These are phyloP conservation scores for Phytophthora crassamura DNA, from an alignment of 352 stramenopile species.

Conservation along the genomic window DNA sequence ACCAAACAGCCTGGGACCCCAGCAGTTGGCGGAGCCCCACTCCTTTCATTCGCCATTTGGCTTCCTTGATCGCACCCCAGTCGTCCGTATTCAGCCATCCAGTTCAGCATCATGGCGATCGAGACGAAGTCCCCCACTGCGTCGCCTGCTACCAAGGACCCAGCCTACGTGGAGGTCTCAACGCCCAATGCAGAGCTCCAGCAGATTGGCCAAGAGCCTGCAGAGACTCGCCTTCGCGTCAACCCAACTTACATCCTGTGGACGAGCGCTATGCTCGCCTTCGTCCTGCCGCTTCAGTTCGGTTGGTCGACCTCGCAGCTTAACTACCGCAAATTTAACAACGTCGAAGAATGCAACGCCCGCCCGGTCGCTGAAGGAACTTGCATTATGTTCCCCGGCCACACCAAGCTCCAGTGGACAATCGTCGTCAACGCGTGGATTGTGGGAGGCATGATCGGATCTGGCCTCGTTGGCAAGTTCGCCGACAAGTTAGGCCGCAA, in stretches of 20 bases:
- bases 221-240: constrained; percentile 2
- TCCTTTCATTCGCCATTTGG: constrained; percentile 20
- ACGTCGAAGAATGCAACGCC: constrained; percentile 38
- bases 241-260: constrained; percentile 48
- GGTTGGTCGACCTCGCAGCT: constrained; percentile 57
- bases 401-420: constrained; percentile 56
- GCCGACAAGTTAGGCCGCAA: constrained; percentile 51
- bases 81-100: not conserved
- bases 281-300: constrained; percentile 48
- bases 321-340: constrained; percentile 54
- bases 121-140: constrained; percentile 4
- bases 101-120: constrained; percentile 4
- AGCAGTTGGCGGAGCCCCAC: not conserved
- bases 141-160: constrained; percentile 10
- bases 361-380: constrained; percentile 36
- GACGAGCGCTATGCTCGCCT: constrained; percentile 38
- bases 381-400: constrained; percentile 55
- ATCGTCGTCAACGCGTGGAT: constrained; percentile 62
- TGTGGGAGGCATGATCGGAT: constrained; percentile 53
- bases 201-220: constrained; percentile 5
- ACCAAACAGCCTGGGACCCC: constrained; percentile 8
- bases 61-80: constrained; percentile 6
- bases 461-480: constrained; percentile 39
- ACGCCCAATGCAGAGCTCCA: constrained; percentile 15
- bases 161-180: constrained; percentile 16